Evolutionary conservation across 2,329 filamentous ascomycete genomes (phyloP).

Genomic region (Bipolaris gigantea): DNA sequence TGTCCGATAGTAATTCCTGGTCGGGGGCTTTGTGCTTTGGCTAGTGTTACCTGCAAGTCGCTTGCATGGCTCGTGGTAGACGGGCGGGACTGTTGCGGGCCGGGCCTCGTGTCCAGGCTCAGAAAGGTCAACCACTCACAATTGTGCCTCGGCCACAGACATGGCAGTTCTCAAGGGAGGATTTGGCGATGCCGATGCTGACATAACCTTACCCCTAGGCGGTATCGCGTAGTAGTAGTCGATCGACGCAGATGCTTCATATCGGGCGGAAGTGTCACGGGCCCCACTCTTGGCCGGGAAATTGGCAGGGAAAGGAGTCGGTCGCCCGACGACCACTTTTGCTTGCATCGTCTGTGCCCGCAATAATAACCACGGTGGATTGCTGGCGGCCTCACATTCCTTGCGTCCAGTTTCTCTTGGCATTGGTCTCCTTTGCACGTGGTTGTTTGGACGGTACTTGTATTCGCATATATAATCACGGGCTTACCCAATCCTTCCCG

Average conservation of each 20-base stretch:
- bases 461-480: not conserved
- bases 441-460: not conserved
- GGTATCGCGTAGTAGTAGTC: not conserved
- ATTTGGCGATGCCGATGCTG: not conserved
- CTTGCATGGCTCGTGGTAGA: not conserved
- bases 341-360: not conserved
- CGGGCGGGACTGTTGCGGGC: not conserved
- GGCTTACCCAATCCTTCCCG: not conserved
- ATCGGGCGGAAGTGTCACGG: not conserved
- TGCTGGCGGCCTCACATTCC: not conserved
- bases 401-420: not conserved
- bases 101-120: not conserved
- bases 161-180: not conserved
- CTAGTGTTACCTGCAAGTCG: not conserved
- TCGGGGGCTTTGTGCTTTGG: not conserved
- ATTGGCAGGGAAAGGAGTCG: conserved; percentile 12
- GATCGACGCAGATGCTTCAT: conserved; percentile 3
- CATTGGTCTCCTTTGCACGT: not conserved
- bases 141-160: no score
- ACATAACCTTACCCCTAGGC: conserved; percentile 5
- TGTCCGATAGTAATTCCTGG: not conserved
- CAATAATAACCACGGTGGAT: not conserved
- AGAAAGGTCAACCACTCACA: no score
- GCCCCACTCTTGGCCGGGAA: conserved; percentile 2
- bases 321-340: not conserved